Percentiles rank a stretch among this genome's conserved stretches.
phyloP scores from a whole-genome alignment of 164 flowering plant genomes.

The Litsea cubeba region DNA sequence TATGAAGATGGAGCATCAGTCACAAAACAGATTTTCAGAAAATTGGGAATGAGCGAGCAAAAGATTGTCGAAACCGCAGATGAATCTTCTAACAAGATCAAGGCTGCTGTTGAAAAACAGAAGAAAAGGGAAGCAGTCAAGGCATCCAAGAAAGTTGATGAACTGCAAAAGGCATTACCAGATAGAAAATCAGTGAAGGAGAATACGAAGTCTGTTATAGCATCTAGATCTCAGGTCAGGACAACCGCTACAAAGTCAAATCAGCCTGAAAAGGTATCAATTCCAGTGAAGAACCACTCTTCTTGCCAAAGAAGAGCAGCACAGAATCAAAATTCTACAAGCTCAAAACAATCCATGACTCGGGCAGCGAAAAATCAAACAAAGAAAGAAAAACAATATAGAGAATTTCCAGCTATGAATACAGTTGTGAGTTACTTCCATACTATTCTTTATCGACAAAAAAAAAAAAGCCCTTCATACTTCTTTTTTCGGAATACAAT shows the following conservation, averaged over 20 bases:
- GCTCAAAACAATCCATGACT: slow-evolving; percentile 12
- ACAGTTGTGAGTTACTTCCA: slow-evolving; percentile 26
- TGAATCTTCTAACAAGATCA: slow-evolving; percentile 22
- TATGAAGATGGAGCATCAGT: background rate
- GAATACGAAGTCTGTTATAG: slow-evolving; percentile 17
- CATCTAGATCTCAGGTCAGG: slow-evolving; percentile 24
- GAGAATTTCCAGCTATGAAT: slow-evolving; percentile 13
- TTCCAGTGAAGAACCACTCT: slow-evolving; percentile 15
- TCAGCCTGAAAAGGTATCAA: slow-evolving; percentile 25
- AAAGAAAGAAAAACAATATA: slow-evolving; percentile 24
- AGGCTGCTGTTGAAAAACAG: slow-evolving; percentile 18
- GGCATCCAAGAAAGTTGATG: slow-evolving; percentile 20
- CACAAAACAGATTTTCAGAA: background rate
- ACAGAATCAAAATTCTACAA: slow-evolving; percentile 9
- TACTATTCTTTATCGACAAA: background rate
- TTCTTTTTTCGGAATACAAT: background rate
- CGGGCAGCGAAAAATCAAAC: slow-evolving; percentile 18
- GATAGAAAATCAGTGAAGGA: slow-evolving; percentile 23
- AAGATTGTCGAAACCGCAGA: slow-evolving; percentile 18
- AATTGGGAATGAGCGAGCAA: background rate
- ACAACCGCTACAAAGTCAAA: slow-evolving; percentile 19
- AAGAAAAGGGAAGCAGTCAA: slow-evolving; percentile 28
- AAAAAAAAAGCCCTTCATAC: background rate
- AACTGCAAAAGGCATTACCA: slow-evolving; percentile 19
- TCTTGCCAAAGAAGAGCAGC: slow-evolving; percentile 9